Evolutionary conservation across 345 rosid species (phyloP).

Genomic region (Heritiera fomes): DNA sequence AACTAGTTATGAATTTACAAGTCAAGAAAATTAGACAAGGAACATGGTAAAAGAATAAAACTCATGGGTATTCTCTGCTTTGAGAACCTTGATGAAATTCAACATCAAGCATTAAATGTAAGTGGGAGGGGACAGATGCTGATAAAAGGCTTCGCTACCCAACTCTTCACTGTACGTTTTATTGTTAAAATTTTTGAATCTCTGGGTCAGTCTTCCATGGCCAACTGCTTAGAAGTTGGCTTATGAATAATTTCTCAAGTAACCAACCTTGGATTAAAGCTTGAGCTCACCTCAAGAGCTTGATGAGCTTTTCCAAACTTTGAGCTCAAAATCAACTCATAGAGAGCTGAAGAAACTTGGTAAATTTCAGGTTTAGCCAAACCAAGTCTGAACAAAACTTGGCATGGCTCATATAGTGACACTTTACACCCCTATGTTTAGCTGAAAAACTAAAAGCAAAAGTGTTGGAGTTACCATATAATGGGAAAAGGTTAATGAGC

Average conservation of each 20-base stretch:
- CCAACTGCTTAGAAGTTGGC: not conserved
- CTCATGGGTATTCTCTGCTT: not conserved
- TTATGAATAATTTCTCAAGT: not conserved
- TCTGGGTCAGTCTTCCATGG: not conserved
- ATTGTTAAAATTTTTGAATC: not conserved
- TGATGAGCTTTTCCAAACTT: not conserved
- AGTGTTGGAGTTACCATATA: not conserved
- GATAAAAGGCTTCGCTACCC: not conserved
- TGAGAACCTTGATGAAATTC: not conserved
- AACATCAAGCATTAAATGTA: not conserved
- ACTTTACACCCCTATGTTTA: not conserved
- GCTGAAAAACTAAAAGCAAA: not conserved
- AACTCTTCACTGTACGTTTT: not conserved
- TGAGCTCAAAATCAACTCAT: not conserved
- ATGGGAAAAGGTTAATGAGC: not conserved
- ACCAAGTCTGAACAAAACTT: not conserved
- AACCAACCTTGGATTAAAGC: not conserved
- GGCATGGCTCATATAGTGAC: not conserved
- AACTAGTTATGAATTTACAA: not conserved
- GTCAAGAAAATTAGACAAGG: not conserved
- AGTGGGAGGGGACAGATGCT: not conserved
- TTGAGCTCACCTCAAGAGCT: not conserved
- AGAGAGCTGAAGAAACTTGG: slow-evolving; percentile 1
- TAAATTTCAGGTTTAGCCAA: not conserved
- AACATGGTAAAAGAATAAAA: not conserved